Percentiles rank a stretch among this genome's conserved stretches.
Conservation (phyloP, 805 yeast genomes). For the Henningerozyma blattae region DNA sequence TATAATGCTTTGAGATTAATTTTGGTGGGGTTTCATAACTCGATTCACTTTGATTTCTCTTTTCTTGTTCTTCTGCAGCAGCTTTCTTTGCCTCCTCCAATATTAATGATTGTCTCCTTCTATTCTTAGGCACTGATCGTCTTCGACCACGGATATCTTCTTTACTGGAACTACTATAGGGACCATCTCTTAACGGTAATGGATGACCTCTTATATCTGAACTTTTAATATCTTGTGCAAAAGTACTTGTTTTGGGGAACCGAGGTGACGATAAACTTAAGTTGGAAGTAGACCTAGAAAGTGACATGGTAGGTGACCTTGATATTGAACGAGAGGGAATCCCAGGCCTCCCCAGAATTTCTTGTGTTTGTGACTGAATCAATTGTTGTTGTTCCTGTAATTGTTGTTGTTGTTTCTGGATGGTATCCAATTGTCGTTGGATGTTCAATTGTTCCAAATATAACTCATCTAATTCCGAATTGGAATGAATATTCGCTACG, state of each 20-base stretch:
- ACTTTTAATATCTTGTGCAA: no score
- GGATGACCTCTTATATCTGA: conserved; percentile 71
- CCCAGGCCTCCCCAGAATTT: background rate
- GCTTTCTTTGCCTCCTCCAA: conserved; percentile 88
- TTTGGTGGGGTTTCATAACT: no score
- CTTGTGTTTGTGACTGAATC: background rate
- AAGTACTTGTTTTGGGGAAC: no score
- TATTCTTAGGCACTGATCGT: no score
- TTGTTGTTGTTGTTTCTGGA: conserved; percentile 86
- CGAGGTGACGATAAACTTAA: no score
- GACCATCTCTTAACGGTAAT: no score
- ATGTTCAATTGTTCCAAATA: conserved; percentile 83
- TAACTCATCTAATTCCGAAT: conserved; percentile 85
- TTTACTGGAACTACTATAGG: no score
- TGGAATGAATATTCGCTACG: no score
- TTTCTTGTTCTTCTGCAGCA: conserved; percentile 84
- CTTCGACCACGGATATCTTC: no score
- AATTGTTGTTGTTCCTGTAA: conserved; percentile 28
- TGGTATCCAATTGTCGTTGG: conserved; percentile 84
- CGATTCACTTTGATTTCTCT: conserved; percentile 41
- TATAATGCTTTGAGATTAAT: no score
- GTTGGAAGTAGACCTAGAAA: no score
- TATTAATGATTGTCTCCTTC: conserved; percentile 87
- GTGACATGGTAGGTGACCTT: background rate
- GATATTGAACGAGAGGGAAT: background rate